phyloP scores from a whole-genome alignment of 1,284 basidiomycete genomes.

The Xerocomus amazonicus region DNA sequence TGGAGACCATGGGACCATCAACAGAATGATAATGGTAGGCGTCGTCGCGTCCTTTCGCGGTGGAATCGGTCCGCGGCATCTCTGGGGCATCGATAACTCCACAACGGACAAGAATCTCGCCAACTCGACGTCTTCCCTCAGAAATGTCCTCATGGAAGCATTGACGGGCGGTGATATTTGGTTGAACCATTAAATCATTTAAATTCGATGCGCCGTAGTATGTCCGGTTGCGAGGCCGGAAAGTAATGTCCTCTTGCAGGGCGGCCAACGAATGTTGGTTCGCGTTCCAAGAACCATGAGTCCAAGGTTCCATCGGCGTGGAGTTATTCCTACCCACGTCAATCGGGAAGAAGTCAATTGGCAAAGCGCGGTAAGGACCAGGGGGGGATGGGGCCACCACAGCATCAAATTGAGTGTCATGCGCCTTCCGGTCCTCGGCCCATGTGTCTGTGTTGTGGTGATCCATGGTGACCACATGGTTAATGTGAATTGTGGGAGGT shows the following conservation, averaged over 20 bases:
- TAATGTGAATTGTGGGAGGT: conserved; percentile 9
- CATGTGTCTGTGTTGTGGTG: conserved; percentile 32
- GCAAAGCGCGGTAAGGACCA: conserved; percentile 3
- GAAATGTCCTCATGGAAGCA: conserved; percentile 9
- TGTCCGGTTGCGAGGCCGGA: conserved; percentile 1
- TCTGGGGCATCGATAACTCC: conserved; percentile 17
- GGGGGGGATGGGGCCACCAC: conserved; percentile 10
- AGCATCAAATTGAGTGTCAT: conserved; percentile 12
- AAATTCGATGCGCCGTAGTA: conserved; percentile 3
- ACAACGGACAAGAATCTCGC: conserved; percentile 27
- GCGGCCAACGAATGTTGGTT: background rate
- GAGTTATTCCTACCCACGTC: conserved; percentile 3
- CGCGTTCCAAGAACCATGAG: background rate
- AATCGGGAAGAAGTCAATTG: conserved; percentile 1
- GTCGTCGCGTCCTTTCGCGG: background rate
- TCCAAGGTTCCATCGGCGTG: conserved; percentile 10
- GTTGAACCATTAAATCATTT: background rate
- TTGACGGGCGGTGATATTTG: background rate
- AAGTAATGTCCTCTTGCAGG: background rate
- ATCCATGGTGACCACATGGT: conserved; percentile 21
- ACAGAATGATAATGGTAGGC: background rate
- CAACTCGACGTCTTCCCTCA: conserved; percentile 19
- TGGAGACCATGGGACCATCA: background rate
- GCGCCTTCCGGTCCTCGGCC: conserved; percentile 6
- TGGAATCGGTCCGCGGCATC: conserved; percentile 1